phyloP scores from a whole-genome alignment of 2,329 filamentous ascomycete species.

The Calcarisporium arbuscula region DNA sequence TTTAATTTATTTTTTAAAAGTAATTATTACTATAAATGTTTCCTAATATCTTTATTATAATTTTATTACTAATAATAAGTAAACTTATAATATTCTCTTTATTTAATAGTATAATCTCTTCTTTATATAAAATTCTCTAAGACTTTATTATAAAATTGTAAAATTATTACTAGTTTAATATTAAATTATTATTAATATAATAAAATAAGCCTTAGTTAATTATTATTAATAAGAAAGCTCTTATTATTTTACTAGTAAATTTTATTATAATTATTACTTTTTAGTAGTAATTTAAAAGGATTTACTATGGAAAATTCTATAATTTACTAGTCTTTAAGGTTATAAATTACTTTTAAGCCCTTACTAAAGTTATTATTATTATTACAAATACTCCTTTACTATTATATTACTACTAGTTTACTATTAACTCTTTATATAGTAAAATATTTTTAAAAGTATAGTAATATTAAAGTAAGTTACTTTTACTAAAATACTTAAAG shows the following conservation, averaged over 20 bases:
- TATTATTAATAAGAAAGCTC: too few relatives aligned
- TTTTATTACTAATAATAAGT: neutral
- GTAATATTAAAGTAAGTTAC: neutral
- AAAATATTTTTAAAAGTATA: neutral
- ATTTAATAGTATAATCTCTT: neutral
- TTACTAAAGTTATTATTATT: neutral
- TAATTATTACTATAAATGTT: neutral
- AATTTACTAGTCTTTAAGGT: neutral
- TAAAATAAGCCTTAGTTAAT: too few relatives aligned
- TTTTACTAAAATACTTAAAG: neutral
- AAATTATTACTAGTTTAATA: neutral
- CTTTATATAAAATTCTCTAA: neutral
- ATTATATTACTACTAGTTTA: neutral
- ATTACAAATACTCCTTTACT: neutral
- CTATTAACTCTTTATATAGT: neutral
- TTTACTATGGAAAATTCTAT: neutral
- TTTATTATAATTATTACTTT: neutral
- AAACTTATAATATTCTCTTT: neutral
- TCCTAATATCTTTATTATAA: neutral
- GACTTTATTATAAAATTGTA: neutral
- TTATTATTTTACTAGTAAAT: too few relatives aligned
- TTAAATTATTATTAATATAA: neutral
- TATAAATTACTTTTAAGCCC: neutral
- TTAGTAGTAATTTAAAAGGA: neutral
- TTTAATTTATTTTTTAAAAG: neutral